phyloP scores from a whole-genome alignment of 2,329 filamentous ascomycete genomes.

The Aspergillus sp. region DNA sequence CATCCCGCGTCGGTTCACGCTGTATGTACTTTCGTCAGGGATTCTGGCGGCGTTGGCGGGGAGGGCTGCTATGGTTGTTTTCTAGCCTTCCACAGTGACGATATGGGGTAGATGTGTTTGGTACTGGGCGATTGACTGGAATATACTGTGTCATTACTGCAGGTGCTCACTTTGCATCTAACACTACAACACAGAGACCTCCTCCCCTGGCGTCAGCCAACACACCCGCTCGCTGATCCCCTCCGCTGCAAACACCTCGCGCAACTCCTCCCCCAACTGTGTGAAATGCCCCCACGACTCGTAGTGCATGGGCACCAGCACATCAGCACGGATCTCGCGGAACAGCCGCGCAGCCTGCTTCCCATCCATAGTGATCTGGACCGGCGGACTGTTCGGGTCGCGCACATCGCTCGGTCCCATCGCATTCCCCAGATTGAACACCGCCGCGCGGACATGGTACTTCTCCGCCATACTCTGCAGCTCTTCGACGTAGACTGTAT shows the following conservation, averaged over 20 bases:
- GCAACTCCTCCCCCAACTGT: slow-evolving; percentile 32
- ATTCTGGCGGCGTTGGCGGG: slow-evolving; percentile 33
- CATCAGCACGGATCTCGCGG: slow-evolving; percentile 40
- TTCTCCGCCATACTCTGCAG: slow-evolving; percentile 32
- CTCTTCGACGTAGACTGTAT: slow-evolving; percentile 50
- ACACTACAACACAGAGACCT: slow-evolving; percentile 3
- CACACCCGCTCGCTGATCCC: slow-evolving; percentile 34
- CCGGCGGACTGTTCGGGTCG: slow-evolving; percentile 15
- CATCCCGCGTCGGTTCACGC: slow-evolving; percentile 35
- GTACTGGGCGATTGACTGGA: too few relatives aligned
- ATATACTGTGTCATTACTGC: too few relatives aligned
- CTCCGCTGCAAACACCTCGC: slow-evolving; percentile 31
- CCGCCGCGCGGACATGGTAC: slow-evolving; percentile 39
- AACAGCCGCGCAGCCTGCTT: slow-evolving; percentile 41
- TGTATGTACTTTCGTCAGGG: slow-evolving; percentile 31
- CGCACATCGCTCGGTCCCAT: slow-evolving; percentile 14
- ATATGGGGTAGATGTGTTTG: too few relatives aligned
- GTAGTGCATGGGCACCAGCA: slow-evolving; percentile 49
- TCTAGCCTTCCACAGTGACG: too few relatives aligned
- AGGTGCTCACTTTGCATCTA: too few relatives aligned
- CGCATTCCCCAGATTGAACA: slow-evolving; percentile 45
- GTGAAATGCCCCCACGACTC: slow-evolving; percentile 49
- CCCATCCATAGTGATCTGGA: slow-evolving; percentile 48
- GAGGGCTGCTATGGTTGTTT: slow-evolving; percentile 10
- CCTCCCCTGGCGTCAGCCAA: slow-evolving; percentile 35